Conservation (phyloP, 306 rosid species). For the Cajanus cajan region DNA sequence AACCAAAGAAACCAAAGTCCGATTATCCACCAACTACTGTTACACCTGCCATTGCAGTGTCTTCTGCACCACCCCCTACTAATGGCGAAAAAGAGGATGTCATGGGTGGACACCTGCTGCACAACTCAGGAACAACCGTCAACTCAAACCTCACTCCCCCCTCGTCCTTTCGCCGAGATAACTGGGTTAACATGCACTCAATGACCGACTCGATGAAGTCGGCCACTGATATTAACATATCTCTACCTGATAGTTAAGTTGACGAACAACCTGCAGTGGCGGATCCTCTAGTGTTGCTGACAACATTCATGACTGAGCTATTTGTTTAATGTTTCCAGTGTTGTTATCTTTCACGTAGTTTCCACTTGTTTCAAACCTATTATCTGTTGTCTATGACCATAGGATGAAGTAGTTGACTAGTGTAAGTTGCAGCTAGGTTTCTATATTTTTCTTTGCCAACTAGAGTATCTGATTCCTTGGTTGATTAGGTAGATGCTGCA, state of each 20-base stretch:
- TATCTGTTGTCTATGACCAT: slow-evolving; percentile 18
- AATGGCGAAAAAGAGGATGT: slow-evolving; percentile 50
- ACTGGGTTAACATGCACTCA: slow-evolving; percentile 60
- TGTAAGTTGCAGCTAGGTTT: slow-evolving; percentile 40
- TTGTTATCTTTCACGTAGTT: slow-evolving; percentile 20
- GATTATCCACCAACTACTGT: slow-evolving; percentile 25
- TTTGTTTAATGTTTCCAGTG: slow-evolving; percentile 23
- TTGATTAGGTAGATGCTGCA: slow-evolving; percentile 47
- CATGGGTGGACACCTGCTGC: slow-evolving; percentile 47
- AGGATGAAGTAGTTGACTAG: slow-evolving; percentile 38
- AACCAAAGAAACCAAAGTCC: slow-evolving; percentile 53
- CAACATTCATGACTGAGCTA: slow-evolving; percentile 34
- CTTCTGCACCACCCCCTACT: slow-evolving; percentile 38
- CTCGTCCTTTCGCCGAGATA: slow-evolving; percentile 52
- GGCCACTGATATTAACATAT: slow-evolving; percentile 64
- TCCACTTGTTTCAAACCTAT: slow-evolving; percentile 25
- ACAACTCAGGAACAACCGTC: slow-evolving; percentile 35
- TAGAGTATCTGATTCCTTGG: slow-evolving; percentile 42
- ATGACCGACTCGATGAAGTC: slow-evolving; percentile 53
- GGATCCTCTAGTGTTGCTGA: slow-evolving; percentile 22
- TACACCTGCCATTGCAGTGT: slow-evolving; percentile 32
- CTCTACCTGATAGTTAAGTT: slow-evolving; percentile 56
- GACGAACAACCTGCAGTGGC: background rate
- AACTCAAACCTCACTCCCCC: slow-evolving; percentile 45
- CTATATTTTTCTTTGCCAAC: slow-evolving; percentile 30